Percentiles rank a stretch among this genome's conserved stretches.
Evolutionary conservation across 2,329 filamentous ascomycete genomes (phyloP).

Genomic region (Phialophora chinensis): DNA sequence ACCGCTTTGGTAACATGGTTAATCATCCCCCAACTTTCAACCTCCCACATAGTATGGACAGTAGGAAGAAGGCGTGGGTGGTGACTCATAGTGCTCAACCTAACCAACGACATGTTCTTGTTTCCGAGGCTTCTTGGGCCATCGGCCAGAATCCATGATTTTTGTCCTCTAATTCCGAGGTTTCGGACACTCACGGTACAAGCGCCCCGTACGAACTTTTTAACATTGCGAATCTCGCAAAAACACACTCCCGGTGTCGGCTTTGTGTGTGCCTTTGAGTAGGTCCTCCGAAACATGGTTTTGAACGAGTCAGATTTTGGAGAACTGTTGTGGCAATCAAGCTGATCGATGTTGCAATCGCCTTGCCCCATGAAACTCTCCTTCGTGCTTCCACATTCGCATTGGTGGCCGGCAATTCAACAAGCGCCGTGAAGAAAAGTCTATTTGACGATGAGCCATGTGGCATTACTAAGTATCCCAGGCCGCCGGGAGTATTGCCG

Average conservation of each 20-base stretch:
- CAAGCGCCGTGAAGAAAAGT: neutral
- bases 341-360: neutral
- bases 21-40: neutral
- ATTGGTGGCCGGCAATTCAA: neutral
- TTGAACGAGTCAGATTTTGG: neutral
- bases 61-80: neutral
- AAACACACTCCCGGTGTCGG: neutral
- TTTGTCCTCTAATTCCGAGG: neutral
- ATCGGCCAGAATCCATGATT: neutral
- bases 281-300: neutral
- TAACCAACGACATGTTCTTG: neutral
- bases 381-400: neutral
- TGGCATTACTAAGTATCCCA: neutral
- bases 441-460: neutral
- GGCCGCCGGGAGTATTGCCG: constrained; percentile 2
- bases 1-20: neutral
- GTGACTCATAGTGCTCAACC: constrained; percentile 3
- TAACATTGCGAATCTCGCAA: constrained; percentile 1
- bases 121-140: neutral
- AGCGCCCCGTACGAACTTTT: neutral
- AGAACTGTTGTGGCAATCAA: neutral
- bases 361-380: neutral
- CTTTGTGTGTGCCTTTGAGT: neutral
- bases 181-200: neutral
- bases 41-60: neutral